Conservation (phyloP, 73 alveolate genomes). For the Paramecium biaurelia region DNA sequence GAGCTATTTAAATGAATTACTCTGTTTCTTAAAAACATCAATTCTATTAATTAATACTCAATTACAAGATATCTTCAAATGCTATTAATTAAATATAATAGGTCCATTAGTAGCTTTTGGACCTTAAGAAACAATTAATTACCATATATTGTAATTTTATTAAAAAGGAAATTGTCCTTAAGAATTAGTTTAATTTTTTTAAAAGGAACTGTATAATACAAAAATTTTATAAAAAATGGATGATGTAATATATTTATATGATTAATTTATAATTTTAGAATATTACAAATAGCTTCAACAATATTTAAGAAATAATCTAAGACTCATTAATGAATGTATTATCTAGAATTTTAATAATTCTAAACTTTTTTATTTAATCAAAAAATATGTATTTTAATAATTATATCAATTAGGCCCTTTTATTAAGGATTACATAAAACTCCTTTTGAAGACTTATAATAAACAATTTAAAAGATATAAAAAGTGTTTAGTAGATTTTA, state of each 20-base stretch:
- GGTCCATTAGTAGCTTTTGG: conserved; percentile 1
- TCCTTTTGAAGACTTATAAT: neutral
- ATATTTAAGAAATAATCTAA: conserved; percentile 4
- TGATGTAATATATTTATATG: neutral
- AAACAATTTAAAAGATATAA: neutral
- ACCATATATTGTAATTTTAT: neutral
- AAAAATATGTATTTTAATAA: neutral
- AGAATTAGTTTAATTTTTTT: neutral
- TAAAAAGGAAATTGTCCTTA: neutral
- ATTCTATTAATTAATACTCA: neutral
- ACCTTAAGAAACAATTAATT: neutral
- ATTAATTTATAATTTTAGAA: neutral
- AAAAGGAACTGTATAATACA: conserved; percentile 36
- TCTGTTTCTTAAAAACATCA: neutral
- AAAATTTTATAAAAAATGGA: conserved; percentile 15
- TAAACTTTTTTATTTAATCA: neutral
- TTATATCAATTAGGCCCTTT: neutral
- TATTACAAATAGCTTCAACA: neutral
- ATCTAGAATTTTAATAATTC: neutral
- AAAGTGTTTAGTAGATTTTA: conserved; percentile 14
- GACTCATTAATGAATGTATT: conserved; percentile 30
- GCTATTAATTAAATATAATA: conserved; percentile 9
- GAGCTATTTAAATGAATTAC: neutral
- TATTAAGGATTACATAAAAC: neutral
- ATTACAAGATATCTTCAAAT: conserved; percentile 5